phyloP scores from a whole-genome alignment of 1,284 basidiomycete species.

The Puccinia hordei region DNA sequence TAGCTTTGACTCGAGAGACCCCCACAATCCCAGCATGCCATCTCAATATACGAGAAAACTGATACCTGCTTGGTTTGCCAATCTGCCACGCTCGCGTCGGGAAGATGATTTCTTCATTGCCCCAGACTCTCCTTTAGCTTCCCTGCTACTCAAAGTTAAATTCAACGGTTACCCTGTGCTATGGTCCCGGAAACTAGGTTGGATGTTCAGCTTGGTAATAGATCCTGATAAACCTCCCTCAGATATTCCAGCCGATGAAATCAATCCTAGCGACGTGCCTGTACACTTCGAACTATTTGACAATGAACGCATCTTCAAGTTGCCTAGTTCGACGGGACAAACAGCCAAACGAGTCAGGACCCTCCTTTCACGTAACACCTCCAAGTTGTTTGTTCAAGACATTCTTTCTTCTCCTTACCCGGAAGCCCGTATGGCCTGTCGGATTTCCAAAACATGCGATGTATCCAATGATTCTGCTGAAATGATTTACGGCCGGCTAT shows the following conservation, averaged over 20 bases:
- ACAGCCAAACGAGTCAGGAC: slow-evolving; percentile 40
- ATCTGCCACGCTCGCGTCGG: neutral
- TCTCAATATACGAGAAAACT: slow-evolving; percentile 33
- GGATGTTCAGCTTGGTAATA: slow-evolving; percentile 54
- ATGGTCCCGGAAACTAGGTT: slow-evolving; percentile 54
- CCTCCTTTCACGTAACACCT: slow-evolving; percentile 33
- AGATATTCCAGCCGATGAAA: slow-evolving; percentile 49
- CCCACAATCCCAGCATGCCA: slow-evolving; percentile 4
- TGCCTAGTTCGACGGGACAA: slow-evolving; percentile 1
- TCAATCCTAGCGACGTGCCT: slow-evolving; percentile 50
- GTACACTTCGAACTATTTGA: slow-evolving; percentile 6
- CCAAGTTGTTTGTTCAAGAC: slow-evolving; percentile 51
- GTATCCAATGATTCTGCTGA: neutral
- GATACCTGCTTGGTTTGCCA: slow-evolving; percentile 46
- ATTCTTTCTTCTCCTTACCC: slow-evolving; percentile 50
- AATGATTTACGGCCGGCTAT: slow-evolving; percentile 21
- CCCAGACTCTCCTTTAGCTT: slow-evolving; percentile 51
- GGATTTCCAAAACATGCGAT: slow-evolving; percentile 22
- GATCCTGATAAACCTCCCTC: slow-evolving; percentile 52
- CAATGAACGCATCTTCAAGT: slow-evolving; percentile 18
- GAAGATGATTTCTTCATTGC: slow-evolving; percentile 8
- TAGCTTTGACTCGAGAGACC: neutral
- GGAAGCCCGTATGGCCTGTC: slow-evolving; percentile 37
- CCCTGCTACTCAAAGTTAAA: slow-evolving; percentile 54
- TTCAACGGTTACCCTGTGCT: slow-evolving; percentile 54